Base-by-base conservation (phyloP, 257 asterid species). In the Solanum lycopersicoides region DNA sequence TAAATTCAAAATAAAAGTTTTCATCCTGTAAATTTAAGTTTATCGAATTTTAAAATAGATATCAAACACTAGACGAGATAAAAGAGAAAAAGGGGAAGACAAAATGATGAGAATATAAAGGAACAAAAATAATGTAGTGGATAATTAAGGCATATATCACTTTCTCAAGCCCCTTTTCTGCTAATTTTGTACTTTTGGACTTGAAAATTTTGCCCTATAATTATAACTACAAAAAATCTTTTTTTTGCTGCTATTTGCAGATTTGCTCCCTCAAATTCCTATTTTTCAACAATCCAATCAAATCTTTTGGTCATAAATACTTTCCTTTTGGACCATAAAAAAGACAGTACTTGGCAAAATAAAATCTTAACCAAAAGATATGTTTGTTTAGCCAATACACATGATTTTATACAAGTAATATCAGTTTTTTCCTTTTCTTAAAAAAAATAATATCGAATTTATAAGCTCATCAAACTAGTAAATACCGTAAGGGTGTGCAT, bases 201-300 rank as follows among this genome's bases (percentile, higher is more conserved):
- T 30, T 80, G 85, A 80, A 80, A 47, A 16, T 30, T 45, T 45
- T 32, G 85, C 42, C 69, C 69, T 28, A 16, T 18, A 80, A 80
- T 47, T 80, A 30, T 68, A 65, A 47, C 45, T 47, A 80, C 69
- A 47, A 80, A 30, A 45, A 47, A 15, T 28, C 32, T 60, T 30
- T 9, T 28, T 45, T 80, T 80, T 80, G 44, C 85, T 16, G 66
- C 53, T 77, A 77, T 44, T 79, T 42, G 83, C 35, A 8, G 11
- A 47, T 80, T 30, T 80, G 85, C 85, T 80, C 73, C 44, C 50
- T 73, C 82, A 74, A 74, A 74, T 74, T 74, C 82, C 50, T 21
- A 74, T 39, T 18, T 74, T 37, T 74, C 82, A 74, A 74, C 82
- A 74, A 74, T 74, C 82, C 50, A 21, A 74, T 74, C 82, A 74